Percentiles rank a stretch among this genome's conserved stretches.
Evolutionary conservation across 805 yeast species (phyloP).

Genomic region (Debaryomyces prosopidis): DNA sequence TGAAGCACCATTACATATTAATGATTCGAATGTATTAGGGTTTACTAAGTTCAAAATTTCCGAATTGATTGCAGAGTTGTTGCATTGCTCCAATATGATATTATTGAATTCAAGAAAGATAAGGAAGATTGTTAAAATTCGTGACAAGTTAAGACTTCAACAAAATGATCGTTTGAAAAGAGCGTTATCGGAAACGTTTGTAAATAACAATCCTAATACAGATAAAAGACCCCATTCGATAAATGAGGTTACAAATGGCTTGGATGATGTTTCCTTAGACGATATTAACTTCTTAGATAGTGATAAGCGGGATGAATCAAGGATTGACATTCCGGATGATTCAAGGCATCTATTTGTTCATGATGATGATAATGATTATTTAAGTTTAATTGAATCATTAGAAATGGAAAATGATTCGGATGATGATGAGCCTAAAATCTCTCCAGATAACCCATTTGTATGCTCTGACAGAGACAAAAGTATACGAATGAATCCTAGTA

Average conservation of each 20-base stretch:
- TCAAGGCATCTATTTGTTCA: background rate
- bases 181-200: constrained; percentile 33
- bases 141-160: constrained; percentile 62
- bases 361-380: constrained; percentile 20
- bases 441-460: constrained; percentile 45
- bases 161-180: constrained; percentile 45
- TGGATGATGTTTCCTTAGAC: constrained; percentile 39
- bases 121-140: constrained; percentile 61
- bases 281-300: constrained; percentile 25
- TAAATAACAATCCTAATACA: constrained; percentile 10
- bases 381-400: constrained; percentile 22
- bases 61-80: constrained; percentile 88
- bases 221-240: constrained; percentile 9
- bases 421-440: constrained; percentile 45
- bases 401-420: constrained; percentile 39
- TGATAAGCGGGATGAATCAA: constrained; percentile 3
- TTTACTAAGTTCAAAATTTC: constrained; percentile 88
- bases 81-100: constrained; percentile 98
- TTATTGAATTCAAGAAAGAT: constrained; percentile 77
- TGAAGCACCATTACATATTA: constrained; percentile 16
- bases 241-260: constrained; percentile 34
- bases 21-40: constrained; percentile 59
- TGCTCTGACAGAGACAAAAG: constrained; percentile 29
- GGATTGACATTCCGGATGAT: constrained; percentile 5
- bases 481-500: constrained; percentile 58